These are phyloP conservation scores for Cymodocea nodosa DNA, from an alignment of 116 monocot species.

Conservation along the genomic window DNA sequence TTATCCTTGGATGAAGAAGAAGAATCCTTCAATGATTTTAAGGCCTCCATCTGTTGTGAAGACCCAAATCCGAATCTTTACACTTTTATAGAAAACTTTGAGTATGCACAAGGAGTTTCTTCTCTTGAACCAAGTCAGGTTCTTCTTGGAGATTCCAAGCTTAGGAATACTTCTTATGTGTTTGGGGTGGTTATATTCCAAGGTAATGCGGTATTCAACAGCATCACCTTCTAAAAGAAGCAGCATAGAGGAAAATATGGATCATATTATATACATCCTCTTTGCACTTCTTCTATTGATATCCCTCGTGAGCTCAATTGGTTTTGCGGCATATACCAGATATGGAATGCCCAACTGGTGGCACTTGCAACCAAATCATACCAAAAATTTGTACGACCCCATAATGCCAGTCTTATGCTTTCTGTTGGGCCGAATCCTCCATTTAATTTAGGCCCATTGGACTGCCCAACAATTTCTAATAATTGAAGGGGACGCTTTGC, in stretches of 20 bases:
- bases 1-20: constrained; percentile 62
- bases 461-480: no score
- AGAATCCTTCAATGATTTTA: constrained; percentile 56
- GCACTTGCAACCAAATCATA: constrained; percentile 51
- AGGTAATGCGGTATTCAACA: constrained; percentile 92
- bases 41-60: constrained; percentile 54
- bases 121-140: constrained; percentile 81
- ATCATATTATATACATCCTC: constrained; percentile 68
- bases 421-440: no score
- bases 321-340: constrained; percentile 63
- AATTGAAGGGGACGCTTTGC: no score
- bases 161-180: constrained; percentile 71
- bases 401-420: constrained; percentile 20
- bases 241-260: constrained; percentile 84
- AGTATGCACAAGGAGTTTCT: constrained; percentile 54
- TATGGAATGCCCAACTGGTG: constrained; percentile 68
- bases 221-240: constrained; percentile 86
- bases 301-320: constrained; percentile 81
- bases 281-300: constrained; percentile 69
- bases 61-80: constrained; percentile 84
- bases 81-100: constrained; percentile 79
- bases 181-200: constrained; percentile 91
- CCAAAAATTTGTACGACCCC: constrained; percentile 44
- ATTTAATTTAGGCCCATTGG: no score
- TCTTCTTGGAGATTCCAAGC: constrained; percentile 88